Base-by-base conservation (phyloP, 306 rosid species). In the Pyrus pyrifolia region DNA sequence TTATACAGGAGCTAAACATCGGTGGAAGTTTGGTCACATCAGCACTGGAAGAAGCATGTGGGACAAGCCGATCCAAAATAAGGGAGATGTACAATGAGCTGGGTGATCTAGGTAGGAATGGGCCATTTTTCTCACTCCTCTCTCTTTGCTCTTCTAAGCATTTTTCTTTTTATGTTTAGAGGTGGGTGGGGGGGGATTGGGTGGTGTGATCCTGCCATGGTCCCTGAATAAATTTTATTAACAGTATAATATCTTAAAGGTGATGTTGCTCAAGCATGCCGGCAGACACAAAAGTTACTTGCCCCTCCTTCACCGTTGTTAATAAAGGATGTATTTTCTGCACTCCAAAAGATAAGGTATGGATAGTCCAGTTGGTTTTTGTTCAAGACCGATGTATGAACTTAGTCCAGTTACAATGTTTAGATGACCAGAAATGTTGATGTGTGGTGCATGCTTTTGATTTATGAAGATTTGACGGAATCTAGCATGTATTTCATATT, bases 261-360 rank as follows among this genome's bases (percentile, higher is more conserved):
- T 87, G 98, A 91, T 86, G 98, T 93, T 83, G 98, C 98, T 79
- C 96, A 91, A 82, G 96, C 89, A 78, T 91, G 89, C 85, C 93
- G 97, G 33, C 96, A 89, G 82, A 87, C 97, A 77, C 98, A 91
- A 83, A 91, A 88, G 78, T 87, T 91, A 74, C 93, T 93, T 79
- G 92, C 88, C 72, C 88, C 96, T 73, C 97, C 96, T 71, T 72
- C 86, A 51, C 91, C 97, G 12, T 92, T 93, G 80, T 84, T 88
- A 59, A 84, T 93, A 73, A 93, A 82, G 81, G 97, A 91, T 79
- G 83, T 93, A 78, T 91, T 88, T 82, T 87, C 85, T 53, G 87
- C 92, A 1, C 88, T 93, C 19, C 87, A 76, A 72, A 91, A 86
- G 86, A 87, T 93, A 82, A 91, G 98, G 98, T 93, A 86, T 74